Conservation (phyloP, 768 basidiomycete species). For the Crassisporium funariophilum region DNA sequence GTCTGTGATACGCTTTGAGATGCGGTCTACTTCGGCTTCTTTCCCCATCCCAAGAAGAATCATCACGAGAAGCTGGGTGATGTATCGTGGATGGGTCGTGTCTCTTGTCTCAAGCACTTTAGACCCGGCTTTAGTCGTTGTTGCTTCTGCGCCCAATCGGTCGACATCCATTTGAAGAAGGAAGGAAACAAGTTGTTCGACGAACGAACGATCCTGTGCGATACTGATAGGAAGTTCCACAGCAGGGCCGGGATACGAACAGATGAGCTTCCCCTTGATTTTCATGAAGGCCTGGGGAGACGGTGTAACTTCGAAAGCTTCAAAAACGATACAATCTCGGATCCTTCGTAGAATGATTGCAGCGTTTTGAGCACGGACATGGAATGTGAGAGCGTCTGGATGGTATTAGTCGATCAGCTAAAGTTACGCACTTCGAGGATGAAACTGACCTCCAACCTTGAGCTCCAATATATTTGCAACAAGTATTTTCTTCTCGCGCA, state of each 20-base stretch:
- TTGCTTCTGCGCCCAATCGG: conserved; percentile 33
- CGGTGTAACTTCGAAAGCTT: conserved; percentile 50
- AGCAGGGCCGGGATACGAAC: conserved; percentile 49
- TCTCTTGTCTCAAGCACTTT: conserved; percentile 39
- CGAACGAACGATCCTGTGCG: conserved; percentile 32
- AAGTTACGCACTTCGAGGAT: not conserved
- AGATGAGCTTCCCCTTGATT: conserved; percentile 42
- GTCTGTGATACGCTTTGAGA: conserved; percentile 47
- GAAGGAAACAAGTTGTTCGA: conserved; percentile 38
- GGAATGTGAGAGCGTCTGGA: conserved; percentile 39
- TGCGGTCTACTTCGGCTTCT: conserved; percentile 22
- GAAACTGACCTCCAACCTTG: conserved; percentile 13
- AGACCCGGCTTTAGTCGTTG: conserved; percentile 38
- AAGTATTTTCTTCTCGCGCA: not conserved
- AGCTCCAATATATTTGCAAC: conserved; percentile 7
- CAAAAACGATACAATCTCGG: conserved; percentile 34
- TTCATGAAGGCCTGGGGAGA: conserved; percentile 35
- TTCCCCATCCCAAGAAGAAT: conserved; percentile 42
- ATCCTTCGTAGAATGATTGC: conserved; percentile 41
- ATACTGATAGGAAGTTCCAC: conserved; percentile 33
- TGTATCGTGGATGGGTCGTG: conserved; percentile 44
- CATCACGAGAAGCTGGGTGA: conserved; percentile 48
- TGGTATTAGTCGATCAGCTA: conserved; percentile 13
- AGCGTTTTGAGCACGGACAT: conserved; percentile 50
- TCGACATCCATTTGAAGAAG: conserved; percentile 39